These are phyloP conservation scores for Teratosphaeria zuluensis DNA, from an alignment of 2,329 filamentous ascomycete species.

Conservation along the genomic window DNA sequence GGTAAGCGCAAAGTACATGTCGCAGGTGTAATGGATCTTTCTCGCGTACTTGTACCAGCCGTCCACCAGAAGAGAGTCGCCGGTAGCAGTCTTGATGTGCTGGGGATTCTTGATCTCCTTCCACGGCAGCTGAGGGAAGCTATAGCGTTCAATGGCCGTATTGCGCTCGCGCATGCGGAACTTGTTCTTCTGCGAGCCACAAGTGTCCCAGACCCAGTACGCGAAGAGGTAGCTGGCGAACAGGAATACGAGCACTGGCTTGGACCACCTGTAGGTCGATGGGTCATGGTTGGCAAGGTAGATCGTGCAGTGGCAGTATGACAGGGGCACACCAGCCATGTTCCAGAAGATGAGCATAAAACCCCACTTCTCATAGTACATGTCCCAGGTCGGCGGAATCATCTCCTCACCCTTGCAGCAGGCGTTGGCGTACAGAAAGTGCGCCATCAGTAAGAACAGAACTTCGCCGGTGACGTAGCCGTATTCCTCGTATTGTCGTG, in stretches of 20 bases:
- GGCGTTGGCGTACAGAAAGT: conserved; percentile 85
- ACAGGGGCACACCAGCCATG: conserved; percentile 78
- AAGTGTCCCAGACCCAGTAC: conserved; percentile 89
- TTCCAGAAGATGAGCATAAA: conserved; percentile 99
- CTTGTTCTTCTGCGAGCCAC: conserved; percentile 88
- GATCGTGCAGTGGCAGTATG: conserved; percentile 88
- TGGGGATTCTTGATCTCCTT: conserved; percentile 72
- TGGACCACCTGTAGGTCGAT: conserved; percentile 66
- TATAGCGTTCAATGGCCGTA: conserved; percentile 58
- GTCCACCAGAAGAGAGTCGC: conserved; percentile 69
- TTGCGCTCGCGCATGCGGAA: conserved; percentile 75
- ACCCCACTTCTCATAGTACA: conserved; percentile 95
- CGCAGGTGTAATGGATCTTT: conserved; percentile 62
- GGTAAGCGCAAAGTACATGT: conserved; percentile 64
- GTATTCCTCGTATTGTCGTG: conserved; percentile 73
- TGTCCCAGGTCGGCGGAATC: conserved; percentile 85
- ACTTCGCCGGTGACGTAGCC: conserved; percentile 84
- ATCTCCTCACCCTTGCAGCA: conserved; percentile 88
- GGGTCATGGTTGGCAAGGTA: conserved; percentile 80
- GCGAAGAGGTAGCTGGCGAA: conserved; percentile 67
- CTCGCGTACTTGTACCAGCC: conserved; percentile 61
- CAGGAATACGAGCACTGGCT: conserved; percentile 53
- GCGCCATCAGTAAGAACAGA: conserved; percentile 73
- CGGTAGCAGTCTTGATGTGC: conserved; percentile 61
- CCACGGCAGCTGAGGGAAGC: conserved; percentile 88